phyloP scores from a whole-genome alignment of 2,329 filamentous ascomycete genomes.

The Fusarium cicatricum region DNA sequence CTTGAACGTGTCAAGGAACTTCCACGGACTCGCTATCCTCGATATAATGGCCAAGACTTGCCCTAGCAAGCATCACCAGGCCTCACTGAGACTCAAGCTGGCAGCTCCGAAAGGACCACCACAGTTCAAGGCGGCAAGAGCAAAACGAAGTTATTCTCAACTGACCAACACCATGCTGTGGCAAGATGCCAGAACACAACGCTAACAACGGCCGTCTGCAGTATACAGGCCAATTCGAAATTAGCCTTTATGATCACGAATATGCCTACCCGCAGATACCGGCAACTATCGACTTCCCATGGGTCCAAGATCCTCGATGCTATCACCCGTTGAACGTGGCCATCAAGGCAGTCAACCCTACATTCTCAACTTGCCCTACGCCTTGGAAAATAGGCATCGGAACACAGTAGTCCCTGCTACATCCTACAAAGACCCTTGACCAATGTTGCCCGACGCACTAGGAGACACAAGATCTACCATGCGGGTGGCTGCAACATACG shows the following conservation, averaged over 20 bases:
- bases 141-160: too few species aligned
- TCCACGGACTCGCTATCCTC: too few species aligned
- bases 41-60: too few species aligned
- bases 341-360: constrained; percentile 15
- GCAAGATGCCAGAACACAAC: neutral
- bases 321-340: neutral
- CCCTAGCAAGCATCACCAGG: too few species aligned
- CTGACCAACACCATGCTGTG: too few species aligned
- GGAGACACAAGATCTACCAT: neutral
- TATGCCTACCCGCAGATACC: neutral
- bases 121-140: too few species aligned
- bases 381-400: constrained; percentile 1
- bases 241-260: neutral
- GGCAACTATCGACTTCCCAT: neutral
- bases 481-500: constrained; percentile 28
- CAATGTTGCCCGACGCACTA: neutral
- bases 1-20: too few species aligned
- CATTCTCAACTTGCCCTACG: constrained; percentile 1
- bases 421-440: constrained; percentile 5
- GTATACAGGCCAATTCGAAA: neutral
- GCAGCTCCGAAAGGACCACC: too few species aligned
- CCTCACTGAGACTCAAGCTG: too few species aligned
- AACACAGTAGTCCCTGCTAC: constrained; percentile 5
- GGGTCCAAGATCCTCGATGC: too few species aligned
- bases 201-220: constrained; percentile 1